A percentile compares a stretch with the other conserved stretches of the same genome.
phyloP scores from a whole-genome alignment of 352 stramenopile species.

The Globisporangium echinulatum region DNA sequence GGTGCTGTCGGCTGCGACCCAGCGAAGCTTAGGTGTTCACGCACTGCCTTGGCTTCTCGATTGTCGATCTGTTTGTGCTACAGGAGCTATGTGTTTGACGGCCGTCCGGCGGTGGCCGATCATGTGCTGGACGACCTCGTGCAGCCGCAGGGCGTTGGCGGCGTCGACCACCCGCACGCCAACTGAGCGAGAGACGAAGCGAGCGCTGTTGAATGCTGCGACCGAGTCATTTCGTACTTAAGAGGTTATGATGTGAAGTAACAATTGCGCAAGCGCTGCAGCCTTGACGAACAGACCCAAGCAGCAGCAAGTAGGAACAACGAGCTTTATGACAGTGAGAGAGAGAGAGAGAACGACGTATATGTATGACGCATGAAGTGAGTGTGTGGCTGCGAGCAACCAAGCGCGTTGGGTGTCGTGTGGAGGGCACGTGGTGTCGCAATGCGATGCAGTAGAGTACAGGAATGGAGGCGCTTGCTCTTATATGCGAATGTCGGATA shows the following conservation, averaged over 20 bases:
- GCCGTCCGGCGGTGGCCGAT: constrained; percentile 34
- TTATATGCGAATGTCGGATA: too few relatives aligned
- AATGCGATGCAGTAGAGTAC: constrained; percentile 9
- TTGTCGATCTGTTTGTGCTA: constrained; percentile 5
- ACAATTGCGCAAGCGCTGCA: neutral
- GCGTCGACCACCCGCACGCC: constrained; percentile 31
- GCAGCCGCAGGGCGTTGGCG: constrained; percentile 20
- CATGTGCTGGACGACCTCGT: constrained; percentile 26
- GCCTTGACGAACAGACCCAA: neutral
- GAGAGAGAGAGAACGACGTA: neutral
- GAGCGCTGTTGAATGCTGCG: too few relatives aligned
- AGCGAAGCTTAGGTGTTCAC: too few relatives aligned
- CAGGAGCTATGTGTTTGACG: constrained; percentile 63
- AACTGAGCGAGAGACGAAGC: constrained; percentile 24
- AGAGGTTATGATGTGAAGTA: too few relatives aligned
- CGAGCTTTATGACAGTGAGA: neutral
- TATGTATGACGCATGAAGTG: too few relatives aligned
- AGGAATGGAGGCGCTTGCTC: neutral
- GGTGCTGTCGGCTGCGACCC: too few relatives aligned
- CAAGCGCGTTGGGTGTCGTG: neutral
- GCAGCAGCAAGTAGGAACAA: neutral
- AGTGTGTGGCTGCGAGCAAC: neutral
- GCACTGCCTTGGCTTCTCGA: too few relatives aligned
- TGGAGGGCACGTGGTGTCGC: neutral
- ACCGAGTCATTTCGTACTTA: too few relatives aligned